Evolutionary conservation across 352 stramenopile species (phyloP).

Genomic region (Globisporangium canariense): DNA sequence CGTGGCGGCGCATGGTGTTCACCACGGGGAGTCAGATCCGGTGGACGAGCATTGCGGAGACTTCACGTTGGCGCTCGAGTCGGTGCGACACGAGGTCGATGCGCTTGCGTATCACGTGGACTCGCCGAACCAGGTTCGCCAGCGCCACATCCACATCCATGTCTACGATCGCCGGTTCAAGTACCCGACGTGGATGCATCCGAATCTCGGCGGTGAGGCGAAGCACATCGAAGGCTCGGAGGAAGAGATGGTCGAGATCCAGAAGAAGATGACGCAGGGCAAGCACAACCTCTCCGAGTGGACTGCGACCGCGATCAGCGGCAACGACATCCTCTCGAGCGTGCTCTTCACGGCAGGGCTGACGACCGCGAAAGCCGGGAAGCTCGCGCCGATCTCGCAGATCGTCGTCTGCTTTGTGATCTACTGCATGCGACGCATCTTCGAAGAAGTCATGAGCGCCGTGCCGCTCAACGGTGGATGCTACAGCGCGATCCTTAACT

Average conservation of each 20-base stretch:
- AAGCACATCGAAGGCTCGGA: conserved; percentile 19
- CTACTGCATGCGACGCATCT: conserved; percentile 58
- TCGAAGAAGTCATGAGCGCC: conserved; percentile 79
- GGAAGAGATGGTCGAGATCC: conserved; percentile 23
- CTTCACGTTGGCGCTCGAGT: conserved; percentile 17
- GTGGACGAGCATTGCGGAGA: conserved; percentile 13
- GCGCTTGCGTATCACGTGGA: conserved; percentile 22
- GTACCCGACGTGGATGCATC: conserved; percentile 63
- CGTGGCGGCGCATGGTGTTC: too few relatives aligned
- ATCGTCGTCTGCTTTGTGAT: conserved; percentile 50
- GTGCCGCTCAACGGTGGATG: conserved; percentile 85
- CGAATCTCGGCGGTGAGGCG: conserved; percentile 55
- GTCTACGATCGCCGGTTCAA: conserved; percentile 59
- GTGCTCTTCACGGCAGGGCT: conserved; percentile 63
- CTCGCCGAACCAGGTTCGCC: conserved; percentile 43
- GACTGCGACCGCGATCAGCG: conserved; percentile 78
- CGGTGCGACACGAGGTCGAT: conserved; percentile 12
- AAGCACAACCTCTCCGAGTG: conserved; percentile 59
- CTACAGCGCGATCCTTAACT: conserved; percentile 87
- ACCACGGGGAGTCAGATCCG: neutral
- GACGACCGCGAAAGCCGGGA: conserved; percentile 45
- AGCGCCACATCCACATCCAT: conserved; percentile 63
- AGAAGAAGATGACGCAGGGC: conserved; percentile 9
- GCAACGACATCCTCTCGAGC: conserved; percentile 86
- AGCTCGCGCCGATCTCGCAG: conserved; percentile 69